Conservation (phyloP, 371 early-diverging fungal species). For the Circinella umbellata region DNA sequence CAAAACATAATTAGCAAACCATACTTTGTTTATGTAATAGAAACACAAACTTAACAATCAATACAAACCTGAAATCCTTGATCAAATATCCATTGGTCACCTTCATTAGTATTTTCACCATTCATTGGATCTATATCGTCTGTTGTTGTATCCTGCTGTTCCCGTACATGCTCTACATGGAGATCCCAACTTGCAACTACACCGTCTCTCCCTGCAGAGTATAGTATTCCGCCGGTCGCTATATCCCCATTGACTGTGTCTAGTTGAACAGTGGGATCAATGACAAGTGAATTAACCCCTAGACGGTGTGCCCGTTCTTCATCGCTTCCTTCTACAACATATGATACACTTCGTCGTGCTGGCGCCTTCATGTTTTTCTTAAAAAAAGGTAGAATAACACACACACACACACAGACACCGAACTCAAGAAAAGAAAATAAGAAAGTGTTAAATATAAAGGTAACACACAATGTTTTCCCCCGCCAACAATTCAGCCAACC, state of each 20-base stretch:
- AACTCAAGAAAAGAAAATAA: too few species aligned
- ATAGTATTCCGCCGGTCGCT: constrained; percentile 72
- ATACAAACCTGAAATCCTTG: constrained; percentile 13
- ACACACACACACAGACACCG: too few species aligned
- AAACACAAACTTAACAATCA: background rate
- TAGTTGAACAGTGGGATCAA: constrained; percentile 46
- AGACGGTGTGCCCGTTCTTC: constrained; percentile 65
- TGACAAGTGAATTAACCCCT: constrained; percentile 79
- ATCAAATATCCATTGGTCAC: constrained; percentile 22
- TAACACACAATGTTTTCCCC: too few species aligned
- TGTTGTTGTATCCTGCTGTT: background rate
- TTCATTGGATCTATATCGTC: constrained; percentile 15
- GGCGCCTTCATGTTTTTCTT: constrained; percentile 37
- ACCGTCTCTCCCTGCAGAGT: constrained; percentile 92
- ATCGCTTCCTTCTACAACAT: constrained; percentile 60
- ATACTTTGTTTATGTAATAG: too few species aligned
- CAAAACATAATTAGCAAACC: too few species aligned
- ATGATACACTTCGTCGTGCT: constrained; percentile 60
- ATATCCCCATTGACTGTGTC: constrained; percentile 16
- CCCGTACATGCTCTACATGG: constrained; percentile 37
- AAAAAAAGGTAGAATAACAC: background rate
- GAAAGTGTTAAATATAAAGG: too few species aligned
- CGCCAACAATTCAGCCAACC: too few species aligned
- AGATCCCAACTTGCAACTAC: constrained; percentile 88
- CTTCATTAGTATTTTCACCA: background rate